Evolutionary conservation across 2,329 filamentous ascomycete genomes (phyloP).

Genomic region (Erysiphe neolycopersici): DNA sequence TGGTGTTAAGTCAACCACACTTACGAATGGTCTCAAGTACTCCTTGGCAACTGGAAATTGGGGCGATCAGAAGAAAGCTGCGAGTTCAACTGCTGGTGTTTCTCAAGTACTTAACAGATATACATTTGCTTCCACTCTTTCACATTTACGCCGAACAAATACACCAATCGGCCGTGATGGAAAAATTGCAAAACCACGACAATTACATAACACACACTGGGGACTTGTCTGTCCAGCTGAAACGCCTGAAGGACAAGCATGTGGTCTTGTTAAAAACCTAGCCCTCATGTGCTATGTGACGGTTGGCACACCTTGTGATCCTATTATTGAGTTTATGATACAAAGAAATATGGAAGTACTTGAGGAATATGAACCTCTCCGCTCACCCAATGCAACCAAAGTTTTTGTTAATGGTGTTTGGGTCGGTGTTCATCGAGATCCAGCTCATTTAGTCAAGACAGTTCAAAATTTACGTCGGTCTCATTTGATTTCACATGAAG

Average conservation of each 20-base stretch:
- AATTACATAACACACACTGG: conserved; percentile 98
- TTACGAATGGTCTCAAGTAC: conserved; percentile 89
- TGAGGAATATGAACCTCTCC: conserved; percentile 72
- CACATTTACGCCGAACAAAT: conserved; percentile 89
- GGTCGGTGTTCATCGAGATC: conserved; percentile 85
- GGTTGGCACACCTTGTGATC: conserved; percentile 72
- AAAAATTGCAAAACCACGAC: conserved; percentile 91
- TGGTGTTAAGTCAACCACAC: conserved; percentile 69
- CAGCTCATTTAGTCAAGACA: conserved; percentile 55
- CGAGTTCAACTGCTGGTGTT: conserved; percentile 82
- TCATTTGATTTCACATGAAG: conserved; percentile 68
- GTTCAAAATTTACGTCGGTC: conserved; percentile 55
- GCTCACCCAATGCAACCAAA: conserved; percentile 82
- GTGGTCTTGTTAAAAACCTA: conserved; percentile 91
- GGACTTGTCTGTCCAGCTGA: conserved; percentile 91
- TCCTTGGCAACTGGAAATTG: conserved; percentile 94
- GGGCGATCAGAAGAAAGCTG: conserved; percentile 98
- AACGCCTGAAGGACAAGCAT: conserved; percentile 93
- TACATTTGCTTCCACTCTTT: conserved; percentile 87
- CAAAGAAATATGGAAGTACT: conserved; percentile 87
- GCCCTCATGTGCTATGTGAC: conserved; percentile 97
- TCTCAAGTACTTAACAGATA: conserved; percentile 96
- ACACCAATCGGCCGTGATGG: conserved; percentile 94
- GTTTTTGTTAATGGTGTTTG: conserved; percentile 96
- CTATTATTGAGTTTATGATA: conserved; percentile 87